Evolutionary conservation across 1,284 basidiomycete genomes (phyloP).

Genomic region (Cutaneotrichosporon mucoides): DNA sequence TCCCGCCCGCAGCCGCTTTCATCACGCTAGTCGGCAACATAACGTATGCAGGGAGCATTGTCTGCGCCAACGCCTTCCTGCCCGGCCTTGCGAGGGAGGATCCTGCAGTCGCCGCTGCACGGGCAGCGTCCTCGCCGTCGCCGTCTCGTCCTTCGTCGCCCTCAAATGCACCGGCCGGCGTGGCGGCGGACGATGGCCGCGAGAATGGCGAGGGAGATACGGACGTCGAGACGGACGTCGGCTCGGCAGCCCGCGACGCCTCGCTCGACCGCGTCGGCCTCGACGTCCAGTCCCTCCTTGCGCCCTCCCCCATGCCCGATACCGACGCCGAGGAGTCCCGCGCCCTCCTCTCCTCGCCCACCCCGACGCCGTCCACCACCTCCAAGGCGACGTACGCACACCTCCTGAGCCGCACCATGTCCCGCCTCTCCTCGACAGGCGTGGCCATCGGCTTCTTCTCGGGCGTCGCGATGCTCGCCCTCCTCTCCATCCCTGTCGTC

Average conservation of each 20-base stretch:
- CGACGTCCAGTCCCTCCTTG: slow-evolving; percentile 1
- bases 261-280: too few relatives aligned
- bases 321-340: too few relatives aligned
- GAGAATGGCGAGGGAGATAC: too few relatives aligned
- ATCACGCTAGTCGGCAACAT: slow-evolving; percentile 73
- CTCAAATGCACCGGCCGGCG: too few relatives aligned
- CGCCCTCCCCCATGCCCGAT: slow-evolving; percentile 4
- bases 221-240: too few relatives aligned
- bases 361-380: too few relatives aligned
- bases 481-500: slow-evolving; percentile 69
- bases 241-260: too few relatives aligned
- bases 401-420: slow-evolving; percentile 64
- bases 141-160: too few relatives aligned
- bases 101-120: slow-evolving; percentile 54
- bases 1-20: slow-evolving; percentile 60
- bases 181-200: too few relatives aligned
- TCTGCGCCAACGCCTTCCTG: slow-evolving; percentile 85
- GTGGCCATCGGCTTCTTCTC: slow-evolving; percentile 74
- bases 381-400: slow-evolving; percentile 51
- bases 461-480: slow-evolving; percentile 66
- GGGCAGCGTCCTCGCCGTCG: slow-evolving; percentile 35
- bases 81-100: slow-evolving; percentile 67
- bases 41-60: slow-evolving; percentile 73
- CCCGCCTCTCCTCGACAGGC: slow-evolving; percentile 73
- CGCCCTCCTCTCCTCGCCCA: too few relatives aligned